Base-by-base conservation (phyloP, 495 filamentous ascomycete species). In the Penicillium salamii region DNA sequence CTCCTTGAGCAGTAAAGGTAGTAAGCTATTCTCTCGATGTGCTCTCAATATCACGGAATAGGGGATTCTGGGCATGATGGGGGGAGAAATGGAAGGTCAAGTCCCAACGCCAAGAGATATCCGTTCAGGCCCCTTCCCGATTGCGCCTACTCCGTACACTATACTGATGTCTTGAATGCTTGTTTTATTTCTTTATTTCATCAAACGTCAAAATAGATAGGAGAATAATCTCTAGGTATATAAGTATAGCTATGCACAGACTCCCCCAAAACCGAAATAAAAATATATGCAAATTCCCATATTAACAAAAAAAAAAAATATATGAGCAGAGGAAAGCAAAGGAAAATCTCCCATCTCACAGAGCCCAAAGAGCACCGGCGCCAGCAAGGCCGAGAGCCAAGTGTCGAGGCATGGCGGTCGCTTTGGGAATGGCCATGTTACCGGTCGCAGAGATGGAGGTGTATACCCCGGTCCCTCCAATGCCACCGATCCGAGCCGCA, bases 51-150 rank as follows among this genome's bases (percentile, higher is more conserved):
- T 69, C 24, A 86, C 63, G 0, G 69, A 63, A 15, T 78, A 81
- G 11, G 76, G 61, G 12, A 97, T 72, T 31, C 92, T 89, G 28
- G 91, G 90, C 91, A 96, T 96, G 41, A 5, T 38, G 41, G 21
- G 39, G 37, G 18, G 5, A 7, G 29, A n/a, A n/a, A n/a, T n/a
- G n/a, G n/a, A n/a, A 36, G 9, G 26, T 23, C 28, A 15, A 40
- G 12, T 23, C 40, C n/a, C 21, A 7, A 31, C 19, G 46, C 46
- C 46, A 48, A 48, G 46, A 32, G 26, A 39, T 40, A 20, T 18
- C 17, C 13, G 15, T n/a, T 6, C 23, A 37, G 26, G 14, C 15
- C 40, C n/a, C 40, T 26, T 26, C 23, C 4, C 23, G 4, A 4
- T 8, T 26, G 3, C 8, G 8, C 8, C 8, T 26, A 26, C 23